Base-by-base conservation (phyloP, 768 basidiomycete genomes). In the Gloeopeniophorella convolvens region DNA sequence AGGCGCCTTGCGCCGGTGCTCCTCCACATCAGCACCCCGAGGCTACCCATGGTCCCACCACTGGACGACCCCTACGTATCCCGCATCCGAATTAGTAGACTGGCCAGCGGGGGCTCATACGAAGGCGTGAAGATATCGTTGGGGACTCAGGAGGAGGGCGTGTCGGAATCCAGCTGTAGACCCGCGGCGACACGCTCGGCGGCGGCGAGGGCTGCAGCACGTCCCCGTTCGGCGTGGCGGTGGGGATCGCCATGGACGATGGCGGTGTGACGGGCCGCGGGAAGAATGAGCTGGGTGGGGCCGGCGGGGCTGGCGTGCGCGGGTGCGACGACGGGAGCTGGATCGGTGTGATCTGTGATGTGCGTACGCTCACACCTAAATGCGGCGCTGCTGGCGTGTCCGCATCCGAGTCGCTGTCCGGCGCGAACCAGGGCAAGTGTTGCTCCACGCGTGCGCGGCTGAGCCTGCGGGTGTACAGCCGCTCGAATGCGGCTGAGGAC, bases 311-410 rank as follows among this genome's bases (percentile, higher is more conserved):
- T 34, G 45, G 32, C 12, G 51, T 23, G 18, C 44, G 45, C 31
- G 48, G 48, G 28, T 46, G 44, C 13, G 54, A 56, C 18, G 33
- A 48, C 21, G 56, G 56, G 18, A 57, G 32, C 54, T 42, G 56
- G 41, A 57, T 57, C 10, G 54, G 56, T 1, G 56, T 55, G 27
- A 57, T 57, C 28, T 55, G 48, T 20, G 56, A 57, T 23, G 56
- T 57, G 44, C 12, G 54, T 5, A 57, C 48, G 26, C 48, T 44
- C 30, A 55, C 42, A 13, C 48, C 44, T 4, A 46, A 39, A 13
- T 34, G 55, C 43, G 28, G 7, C 10, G 44, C 37, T 5, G 41
- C 30, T 32, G 54, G 37, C 13, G 35, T 24, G 15, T 37, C 48
- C 27, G 34, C 9, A 24, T 57, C 43, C 1, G 42, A 33, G 15